Conservation (phyloP, 495 filamentous ascomycete species). For the Trichoderma erinaceum region DNA sequence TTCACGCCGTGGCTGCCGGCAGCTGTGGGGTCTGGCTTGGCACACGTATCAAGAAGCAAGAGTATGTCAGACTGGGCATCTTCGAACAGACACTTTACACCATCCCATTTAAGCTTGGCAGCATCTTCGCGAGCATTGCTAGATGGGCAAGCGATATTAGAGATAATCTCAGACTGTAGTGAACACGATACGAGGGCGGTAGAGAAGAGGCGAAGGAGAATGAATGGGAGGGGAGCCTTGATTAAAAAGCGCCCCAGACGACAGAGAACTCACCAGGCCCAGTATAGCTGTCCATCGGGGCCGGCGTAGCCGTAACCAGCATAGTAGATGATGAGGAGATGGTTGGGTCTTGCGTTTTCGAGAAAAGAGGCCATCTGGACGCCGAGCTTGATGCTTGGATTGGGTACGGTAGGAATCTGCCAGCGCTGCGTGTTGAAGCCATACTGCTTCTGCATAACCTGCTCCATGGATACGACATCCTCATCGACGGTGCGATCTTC, state of each 20-base stretch:
- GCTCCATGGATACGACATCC: constrained; percentile 42
- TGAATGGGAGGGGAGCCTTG: neutral
- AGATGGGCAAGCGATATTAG: neutral
- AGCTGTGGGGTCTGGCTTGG: constrained; percentile 35
- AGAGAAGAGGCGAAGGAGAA: neutral
- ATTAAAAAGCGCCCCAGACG: neutral
- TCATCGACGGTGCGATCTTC: constrained; percentile 44
- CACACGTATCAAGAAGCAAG: constrained; percentile 43
- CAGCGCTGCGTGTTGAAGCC: constrained; percentile 47
- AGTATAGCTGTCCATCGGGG: constrained; percentile 47
- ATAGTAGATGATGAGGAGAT: constrained; percentile 53
- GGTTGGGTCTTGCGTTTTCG: constrained; percentile 46
- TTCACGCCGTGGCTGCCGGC: constrained; percentile 44
- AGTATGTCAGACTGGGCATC: constrained; percentile 46
- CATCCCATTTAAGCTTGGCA: constrained; percentile 42
- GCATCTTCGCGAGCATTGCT: constrained; percentile 40
- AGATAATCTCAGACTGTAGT: constrained; percentile 18
- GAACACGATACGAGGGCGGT: neutral
- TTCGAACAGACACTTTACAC: constrained; percentile 44
- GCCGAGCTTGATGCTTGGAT: constrained; percentile 48
- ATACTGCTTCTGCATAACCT: constrained; percentile 47
- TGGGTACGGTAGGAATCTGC: constrained; percentile 45
- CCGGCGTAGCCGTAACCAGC: constrained; percentile 47
- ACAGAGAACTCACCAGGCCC: constrained; percentile 44
- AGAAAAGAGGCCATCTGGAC: constrained; percentile 45